A percentile compares a stretch with the other conserved stretches of the same genome.
phyloP scores from a whole-genome alignment of 345 rosid species.

The Kandelia obovata region DNA sequence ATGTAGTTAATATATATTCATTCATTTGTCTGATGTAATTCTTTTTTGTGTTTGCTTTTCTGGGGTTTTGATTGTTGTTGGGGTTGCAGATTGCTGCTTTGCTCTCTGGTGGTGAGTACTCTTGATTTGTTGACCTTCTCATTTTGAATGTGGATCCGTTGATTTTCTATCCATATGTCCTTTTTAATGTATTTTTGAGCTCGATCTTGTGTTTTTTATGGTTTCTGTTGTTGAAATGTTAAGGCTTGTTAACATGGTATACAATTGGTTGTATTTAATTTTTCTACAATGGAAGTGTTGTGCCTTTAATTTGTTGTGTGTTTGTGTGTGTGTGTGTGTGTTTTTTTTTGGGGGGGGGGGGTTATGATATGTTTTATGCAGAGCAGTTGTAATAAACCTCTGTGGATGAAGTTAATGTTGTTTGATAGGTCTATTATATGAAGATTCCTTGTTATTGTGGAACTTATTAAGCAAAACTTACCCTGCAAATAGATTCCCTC shows the following conservation, averaged over 20 bases:
- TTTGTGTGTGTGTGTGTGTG: too few relatives aligned
- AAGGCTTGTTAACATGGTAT: slow-evolving; percentile 1
- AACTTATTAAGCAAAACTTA: too few relatives aligned
- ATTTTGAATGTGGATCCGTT: slow-evolving; percentile 18
- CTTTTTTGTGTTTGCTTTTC: not conserved
- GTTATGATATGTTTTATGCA: too few relatives aligned
- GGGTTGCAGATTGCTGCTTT: slow-evolving; percentile 76
- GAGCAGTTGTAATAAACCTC: too few relatives aligned
- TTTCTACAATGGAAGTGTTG: not conserved
- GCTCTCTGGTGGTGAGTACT: slow-evolving; percentile 72
- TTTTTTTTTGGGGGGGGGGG: too few relatives aligned
- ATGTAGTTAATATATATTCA: not conserved
- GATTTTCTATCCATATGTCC: not conserved
- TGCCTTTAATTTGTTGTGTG: too few relatives aligned
- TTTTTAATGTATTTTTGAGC: slow-evolving; percentile 1
- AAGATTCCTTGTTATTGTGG: too few relatives aligned
- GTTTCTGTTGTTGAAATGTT: not conserved
- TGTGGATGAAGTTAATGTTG: too few relatives aligned
- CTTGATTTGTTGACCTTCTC: slow-evolving; percentile 13
- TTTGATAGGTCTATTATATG: too few relatives aligned
- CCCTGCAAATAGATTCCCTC: too few relatives aligned
- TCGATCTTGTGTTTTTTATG: not conserved
- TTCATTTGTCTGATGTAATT: not conserved
- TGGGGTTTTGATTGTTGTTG: slow-evolving; percentile 3
- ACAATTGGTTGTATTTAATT: not conserved